Evolutionary conservation across 352 stramenopile species (phyloP), one percentile per base, ranked within the genome.

Genomic region (Bremia lactucae): DNA sequence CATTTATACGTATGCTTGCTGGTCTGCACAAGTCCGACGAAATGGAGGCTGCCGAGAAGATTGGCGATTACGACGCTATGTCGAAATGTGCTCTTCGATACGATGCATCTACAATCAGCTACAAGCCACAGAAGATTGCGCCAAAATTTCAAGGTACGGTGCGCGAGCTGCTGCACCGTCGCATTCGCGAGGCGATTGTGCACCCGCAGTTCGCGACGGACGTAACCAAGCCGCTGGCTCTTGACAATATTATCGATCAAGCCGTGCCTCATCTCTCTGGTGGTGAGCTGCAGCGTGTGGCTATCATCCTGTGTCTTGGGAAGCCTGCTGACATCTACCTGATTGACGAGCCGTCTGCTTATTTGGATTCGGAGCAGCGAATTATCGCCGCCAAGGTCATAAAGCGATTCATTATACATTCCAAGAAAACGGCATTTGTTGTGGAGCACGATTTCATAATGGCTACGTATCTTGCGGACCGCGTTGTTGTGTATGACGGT

Each of bases 391-490:
- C 94, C 41, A 98, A 98, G 77, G 95, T 99, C 44, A 99, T 99
- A 65, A 98, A 99, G 77, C 88, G 96, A 25, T 99, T 98, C 65
- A 98, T 99, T 46, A 86, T 99, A 65, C 95, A 99, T 82, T 83
- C 93, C 21, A 99, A 99, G 80, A 98, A 98, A 68, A 99, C 96
- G 18, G 96, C 95, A 6, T 99, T 99, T 66, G 77, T 99, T 24
- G 96, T 99, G 11, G 96, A 99, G 76, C 96, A 99, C 78, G 96
- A 99, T 88, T 99, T 99, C 75, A 99, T 99, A 67, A 99, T 99
- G 96, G 96, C 95, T 33, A 99, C 96, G 19, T 99, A 99, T 73
- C 74, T 99, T 49, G 94, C 92, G 35, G 93, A 98, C 62, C 87
- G 94, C 34, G 94, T 98, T 10, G 88, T 97, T 43, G 91, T 97